These are phyloP conservation scores for Chalciporus chontae DNA, from an alignment of 768 basidiomycete species.

Conservation along the genomic window DNA sequence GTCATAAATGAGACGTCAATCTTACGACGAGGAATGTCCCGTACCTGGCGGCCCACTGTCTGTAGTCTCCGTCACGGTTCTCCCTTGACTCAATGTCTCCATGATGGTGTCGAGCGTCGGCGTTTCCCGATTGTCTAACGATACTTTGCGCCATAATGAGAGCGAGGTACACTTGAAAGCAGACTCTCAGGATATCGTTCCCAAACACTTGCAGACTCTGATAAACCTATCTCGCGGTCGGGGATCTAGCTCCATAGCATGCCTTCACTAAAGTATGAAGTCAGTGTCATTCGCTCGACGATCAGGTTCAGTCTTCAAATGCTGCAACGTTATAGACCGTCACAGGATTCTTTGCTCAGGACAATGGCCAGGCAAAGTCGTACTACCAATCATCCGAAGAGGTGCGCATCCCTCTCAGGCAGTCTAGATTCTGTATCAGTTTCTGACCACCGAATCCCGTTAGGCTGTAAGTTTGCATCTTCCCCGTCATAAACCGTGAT, in stretches of 20 bases:
- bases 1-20: no score
- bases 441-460: not conserved
- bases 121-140: no score
- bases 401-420: conserved; percentile 2
- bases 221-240: no score
- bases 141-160: no score
- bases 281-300: not conserved
- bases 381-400: not conserved
- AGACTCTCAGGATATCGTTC: no score
- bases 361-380: not conserved
- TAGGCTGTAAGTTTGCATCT: conserved; percentile 15
- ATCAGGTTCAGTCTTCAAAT: not conserved
- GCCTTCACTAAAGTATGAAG: not conserved
- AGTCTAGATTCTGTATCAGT: not conserved
- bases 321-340: conserved; percentile 10
- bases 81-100: no score
- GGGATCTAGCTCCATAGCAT: not conserved
- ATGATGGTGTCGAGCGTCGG: no score
- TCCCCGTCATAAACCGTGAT: not conserved
- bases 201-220: no score
- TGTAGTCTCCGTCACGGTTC: no score
- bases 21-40: no score
- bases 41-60: no score
- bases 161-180: no score
- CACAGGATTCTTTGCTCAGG: conserved; percentile 22